phyloP scores from a whole-genome alignment of 768 basidiomycete genomes.

The Mycena albidolilacea region DNA sequence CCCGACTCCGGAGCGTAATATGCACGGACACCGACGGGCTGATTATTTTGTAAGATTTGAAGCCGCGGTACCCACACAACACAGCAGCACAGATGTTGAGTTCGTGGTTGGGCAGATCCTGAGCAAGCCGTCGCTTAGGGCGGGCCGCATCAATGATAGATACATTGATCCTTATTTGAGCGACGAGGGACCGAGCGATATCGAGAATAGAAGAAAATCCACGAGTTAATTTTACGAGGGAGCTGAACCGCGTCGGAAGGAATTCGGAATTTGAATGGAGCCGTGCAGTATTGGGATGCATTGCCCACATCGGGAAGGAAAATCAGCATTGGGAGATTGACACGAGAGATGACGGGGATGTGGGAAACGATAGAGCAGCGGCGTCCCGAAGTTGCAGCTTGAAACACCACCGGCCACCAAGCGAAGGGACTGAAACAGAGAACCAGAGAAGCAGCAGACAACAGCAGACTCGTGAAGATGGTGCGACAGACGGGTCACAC shows the following conservation, averaged over 20 bases:
- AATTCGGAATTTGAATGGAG: not conserved
- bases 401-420: not conserved
- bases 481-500: not conserved
- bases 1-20: too few relatives aligned
- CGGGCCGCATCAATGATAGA: not conserved
- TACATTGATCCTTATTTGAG: too few relatives aligned
- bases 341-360: not conserved
- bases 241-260: too few relatives aligned
- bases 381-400: not conserved
- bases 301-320: not conserved
- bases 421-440: not conserved
- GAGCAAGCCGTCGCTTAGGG: slow-evolving; percentile 8
- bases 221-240: too few relatives aligned
- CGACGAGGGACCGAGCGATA: too few relatives aligned
- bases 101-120: slow-evolving; percentile 9
- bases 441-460: not conserved
- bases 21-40: too few relatives aligned
- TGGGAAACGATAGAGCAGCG: not conserved
- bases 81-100: not conserved
- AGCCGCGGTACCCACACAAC: not conserved
- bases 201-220: too few relatives aligned
- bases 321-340: not conserved
- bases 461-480: not conserved
- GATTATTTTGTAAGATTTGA: too few relatives aligned
- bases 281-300: not conserved